Percentiles rank a stretch among this genome's conserved stretches.
Evolutionary conservation across 2,329 filamentous ascomycete genomes (phyloP).

Genomic region (Pseudomassariella vexata): DNA sequence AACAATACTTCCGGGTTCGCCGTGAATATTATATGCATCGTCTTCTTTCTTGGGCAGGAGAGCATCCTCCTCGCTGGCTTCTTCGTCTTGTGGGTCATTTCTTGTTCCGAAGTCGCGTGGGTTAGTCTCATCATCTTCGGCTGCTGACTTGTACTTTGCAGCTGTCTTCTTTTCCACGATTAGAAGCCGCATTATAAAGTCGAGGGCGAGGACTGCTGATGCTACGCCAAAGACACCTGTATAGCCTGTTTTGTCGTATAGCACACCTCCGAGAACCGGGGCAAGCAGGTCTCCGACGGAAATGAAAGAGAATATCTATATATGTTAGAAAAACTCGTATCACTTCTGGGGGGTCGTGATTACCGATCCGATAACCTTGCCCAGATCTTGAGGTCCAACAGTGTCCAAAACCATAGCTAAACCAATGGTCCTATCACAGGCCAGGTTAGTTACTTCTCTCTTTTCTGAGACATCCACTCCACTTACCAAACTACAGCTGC

Average conservation of each 20-base stretch:
- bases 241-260: slow-evolving; percentile 55
- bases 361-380: slow-evolving; percentile 55
- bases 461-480: too few species aligned
- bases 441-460: too few species aligned
- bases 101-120: slow-evolving; percentile 12
- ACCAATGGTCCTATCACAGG: too few species aligned
- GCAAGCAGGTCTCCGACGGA: slow-evolving; percentile 50
- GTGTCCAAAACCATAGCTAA: slow-evolving; percentile 55
- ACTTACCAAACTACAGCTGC: slow-evolving; percentile 55
- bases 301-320: slow-evolving; percentile 51
- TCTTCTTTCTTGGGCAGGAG: slow-evolving; percentile 30
- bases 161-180: slow-evolving; percentile 60
- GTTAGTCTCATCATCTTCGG: slow-evolving; percentile 15
- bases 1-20: slow-evolving; percentile 31
- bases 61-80: slow-evolving; percentile 29
- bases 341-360: not conserved
- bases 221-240: slow-evolving; percentile 52
- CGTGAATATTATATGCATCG: slow-evolving; percentile 33
- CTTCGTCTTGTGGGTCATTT: slow-evolving; percentile 13
- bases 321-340: slow-evolving; percentile 6
- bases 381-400: slow-evolving; percentile 47
- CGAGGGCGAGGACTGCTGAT: slow-evolving; percentile 46
- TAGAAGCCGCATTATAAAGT: slow-evolving; percentile 53
- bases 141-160: slow-evolving; percentile 28
- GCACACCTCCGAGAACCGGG: slow-evolving; percentile 52